Evolutionary conservation across 2,329 filamentous ascomycete genomes (phyloP).

Genomic region (Trichophyton equinum): DNA sequence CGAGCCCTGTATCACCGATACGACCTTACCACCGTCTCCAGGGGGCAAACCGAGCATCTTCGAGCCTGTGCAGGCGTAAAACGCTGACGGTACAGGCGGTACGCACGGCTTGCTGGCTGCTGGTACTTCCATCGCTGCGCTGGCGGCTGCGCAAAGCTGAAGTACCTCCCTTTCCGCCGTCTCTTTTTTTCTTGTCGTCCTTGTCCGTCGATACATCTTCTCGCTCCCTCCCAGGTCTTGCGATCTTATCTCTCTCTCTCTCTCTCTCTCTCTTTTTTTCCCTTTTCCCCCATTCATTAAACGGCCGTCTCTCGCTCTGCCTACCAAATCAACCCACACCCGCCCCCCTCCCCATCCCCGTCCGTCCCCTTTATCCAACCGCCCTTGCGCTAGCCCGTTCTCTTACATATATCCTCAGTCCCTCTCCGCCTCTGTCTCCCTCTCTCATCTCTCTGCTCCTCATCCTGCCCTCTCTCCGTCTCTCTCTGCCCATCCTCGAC

Average conservation of each 20-base stretch:
- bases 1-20: not conserved
- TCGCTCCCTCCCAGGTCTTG: not conserved
- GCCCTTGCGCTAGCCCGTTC: conserved; percentile 4
- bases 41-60: not conserved
- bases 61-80: conserved; percentile 2
- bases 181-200: not conserved
- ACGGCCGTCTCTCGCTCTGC: not conserved
- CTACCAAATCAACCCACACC: not conserved
- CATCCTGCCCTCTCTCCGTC: conserved; percentile 1
- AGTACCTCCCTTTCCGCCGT: not conserved
- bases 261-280: conserved; percentile 6
- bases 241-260: conserved; percentile 5
- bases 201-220: not conserved
- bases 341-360: no score
- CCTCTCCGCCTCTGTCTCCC: not conserved
- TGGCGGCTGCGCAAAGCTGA: not conserved
- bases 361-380: no score
- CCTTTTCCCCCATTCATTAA: not conserved
- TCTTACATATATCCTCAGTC: conserved; percentile 3
- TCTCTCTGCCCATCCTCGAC: conserved; percentile 8
- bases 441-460: conserved; percentile 10
- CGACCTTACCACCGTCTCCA: not conserved
- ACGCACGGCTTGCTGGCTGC: not conserved
- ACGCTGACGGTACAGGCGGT: conserved; percentile 3
- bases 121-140: not conserved